Percentiles rank a stretch among this genome's conserved stretches.
Conservation (phyloP, 2,329 filamentous ascomycete species). For the Coccinonectria pachysandricola region DNA sequence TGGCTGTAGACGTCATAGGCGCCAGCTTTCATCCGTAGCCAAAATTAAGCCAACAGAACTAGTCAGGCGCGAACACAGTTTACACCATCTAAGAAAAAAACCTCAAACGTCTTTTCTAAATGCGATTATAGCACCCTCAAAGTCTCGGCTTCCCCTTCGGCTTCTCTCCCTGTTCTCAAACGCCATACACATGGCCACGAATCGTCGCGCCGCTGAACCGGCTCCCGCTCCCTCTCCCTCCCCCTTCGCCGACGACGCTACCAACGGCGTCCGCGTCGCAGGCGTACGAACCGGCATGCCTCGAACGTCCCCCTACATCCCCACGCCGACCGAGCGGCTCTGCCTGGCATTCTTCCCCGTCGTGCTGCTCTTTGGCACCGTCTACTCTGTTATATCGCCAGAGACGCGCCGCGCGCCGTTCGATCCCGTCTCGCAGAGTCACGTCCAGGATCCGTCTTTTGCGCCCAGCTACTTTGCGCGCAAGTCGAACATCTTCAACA, state of each 20-base stretch:
- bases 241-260: conserved; percentile 5
- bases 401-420: conserved; percentile 54
- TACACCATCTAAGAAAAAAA: too few relatives aligned
- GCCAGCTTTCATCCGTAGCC: conserved; percentile 5
- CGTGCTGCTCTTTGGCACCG: conserved; percentile 68
- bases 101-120: too few relatives aligned
- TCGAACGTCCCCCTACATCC: conserved; percentile 50
- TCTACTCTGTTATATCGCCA: conserved; percentile 73
- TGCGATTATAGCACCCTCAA: too few relatives aligned
- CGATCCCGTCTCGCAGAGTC: conserved; percentile 51
- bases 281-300: conserved; percentile 13
- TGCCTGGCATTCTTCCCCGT: conserved; percentile 63
- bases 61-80: conserved; percentile 4
- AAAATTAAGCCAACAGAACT: conserved; percentile 8
- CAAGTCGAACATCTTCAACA: conserved; percentile 87
- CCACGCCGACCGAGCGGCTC: conserved; percentile 56
- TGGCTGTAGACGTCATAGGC: conserved; percentile 20
- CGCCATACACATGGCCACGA: conserved; percentile 15
- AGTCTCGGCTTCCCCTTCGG: too few relatives aligned
- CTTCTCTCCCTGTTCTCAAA: conserved; percentile 1
- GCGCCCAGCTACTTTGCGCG: conserved; percentile 84
- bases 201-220: conserved; percentile 16
- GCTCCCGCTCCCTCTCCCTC: too few relatives aligned
- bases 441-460: conserved; percentile 40
- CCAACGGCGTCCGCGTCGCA: conserved; percentile 7